Conservation (phyloP, 2,329 filamentous ascomycete species). For the Aspergillus nomiae region DNA sequence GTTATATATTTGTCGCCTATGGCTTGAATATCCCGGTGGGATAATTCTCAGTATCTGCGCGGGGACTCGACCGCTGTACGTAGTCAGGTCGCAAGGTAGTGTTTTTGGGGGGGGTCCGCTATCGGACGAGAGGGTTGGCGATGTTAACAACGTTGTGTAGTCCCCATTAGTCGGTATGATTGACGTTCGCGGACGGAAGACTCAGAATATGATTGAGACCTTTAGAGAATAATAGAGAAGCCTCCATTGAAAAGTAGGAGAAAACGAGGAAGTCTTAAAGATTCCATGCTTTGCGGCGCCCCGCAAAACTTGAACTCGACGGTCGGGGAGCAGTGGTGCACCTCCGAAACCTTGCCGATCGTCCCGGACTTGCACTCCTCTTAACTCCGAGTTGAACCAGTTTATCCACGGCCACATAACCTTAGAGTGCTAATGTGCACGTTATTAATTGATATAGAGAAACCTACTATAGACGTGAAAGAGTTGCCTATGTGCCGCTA, state of each 20-base stretch:
- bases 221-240: neutral
- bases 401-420: neutral
- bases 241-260: conserved; percentile 4
- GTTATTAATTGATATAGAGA: neutral
- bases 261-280: neutral
- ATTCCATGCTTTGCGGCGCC: conserved; percentile 8
- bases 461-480: neutral
- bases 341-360: conserved; percentile 6
- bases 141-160: neutral
- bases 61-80: neutral
- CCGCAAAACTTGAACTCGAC: conserved; percentile 7
- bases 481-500: neutral
- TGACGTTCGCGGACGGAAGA: too few relatives aligned
- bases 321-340: conserved; percentile 5
- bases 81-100: neutral
- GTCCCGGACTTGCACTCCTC: neutral
- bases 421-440: neutral
- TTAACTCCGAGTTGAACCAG: neutral
- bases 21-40: neutral
- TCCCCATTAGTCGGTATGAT: neutral
- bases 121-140: conserved; percentile 1
- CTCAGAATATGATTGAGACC: neutral
- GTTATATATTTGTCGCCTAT: neutral
- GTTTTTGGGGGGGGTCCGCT: conserved; percentile 1
- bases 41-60: neutral